These are phyloP conservation scores for Berkeleyomyces basicola DNA, from an alignment of 2,329 filamentous ascomycete species.

Conservation along the genomic window DNA sequence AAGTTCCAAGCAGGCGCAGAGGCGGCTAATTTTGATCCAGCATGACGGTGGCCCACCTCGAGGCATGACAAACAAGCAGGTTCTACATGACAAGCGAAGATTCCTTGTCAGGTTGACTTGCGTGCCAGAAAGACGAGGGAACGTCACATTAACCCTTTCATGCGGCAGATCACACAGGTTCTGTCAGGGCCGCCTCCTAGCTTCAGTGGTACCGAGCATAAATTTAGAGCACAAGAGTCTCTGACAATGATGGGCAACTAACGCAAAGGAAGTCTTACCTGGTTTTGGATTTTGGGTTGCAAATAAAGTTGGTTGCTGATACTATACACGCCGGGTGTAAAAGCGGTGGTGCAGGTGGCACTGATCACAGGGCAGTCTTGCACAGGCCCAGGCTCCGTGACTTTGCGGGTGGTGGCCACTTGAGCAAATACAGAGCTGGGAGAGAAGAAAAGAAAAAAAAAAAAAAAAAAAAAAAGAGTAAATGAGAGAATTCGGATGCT, in stretches of 20 bases:
- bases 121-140: neutral
- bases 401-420: neutral
- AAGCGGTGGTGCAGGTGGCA: neutral
- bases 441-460: neutral
- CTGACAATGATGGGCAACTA: neutral
- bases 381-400: neutral
- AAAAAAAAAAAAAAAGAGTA: neutral
- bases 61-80: no score
- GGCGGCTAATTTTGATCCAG: neutral
- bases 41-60: neutral
- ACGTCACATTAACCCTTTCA: neutral
- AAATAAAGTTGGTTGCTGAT: neutral
- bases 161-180: neutral
- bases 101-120: neutral
- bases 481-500: neutral
- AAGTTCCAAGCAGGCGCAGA: neutral
- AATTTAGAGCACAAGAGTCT: neutral
- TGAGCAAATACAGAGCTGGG: neutral
- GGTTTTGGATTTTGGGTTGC: neutral
- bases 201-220: neutral
- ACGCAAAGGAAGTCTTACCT: neutral
- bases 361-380: neutral
- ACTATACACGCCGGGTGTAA: neutral
- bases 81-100: neutral
- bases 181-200: neutral